Conservation (phyloP, 106 monocot species). For the Platanthera guangdongensis region DNA sequence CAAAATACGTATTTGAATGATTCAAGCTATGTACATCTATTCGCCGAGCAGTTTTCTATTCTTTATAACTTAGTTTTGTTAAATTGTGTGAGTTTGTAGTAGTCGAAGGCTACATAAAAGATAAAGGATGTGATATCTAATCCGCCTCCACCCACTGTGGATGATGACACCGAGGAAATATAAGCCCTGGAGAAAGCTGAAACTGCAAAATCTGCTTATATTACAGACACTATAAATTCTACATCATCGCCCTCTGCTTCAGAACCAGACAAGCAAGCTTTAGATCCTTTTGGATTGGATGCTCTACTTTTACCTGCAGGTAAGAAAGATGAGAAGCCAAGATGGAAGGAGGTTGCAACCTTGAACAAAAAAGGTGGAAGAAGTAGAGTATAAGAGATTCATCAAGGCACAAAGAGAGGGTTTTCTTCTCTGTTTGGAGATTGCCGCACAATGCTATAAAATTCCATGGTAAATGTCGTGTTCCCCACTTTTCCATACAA, state of each 20-base stretch:
- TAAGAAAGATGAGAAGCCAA: slow-evolving; percentile 51
- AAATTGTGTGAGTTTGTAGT: slow-evolving; percentile 26
- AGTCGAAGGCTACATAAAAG: slow-evolving; percentile 82
- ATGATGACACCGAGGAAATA: slow-evolving; percentile 76
- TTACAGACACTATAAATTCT: slow-evolving; percentile 8
- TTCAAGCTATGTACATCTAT: not conserved
- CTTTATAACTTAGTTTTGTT: not conserved
- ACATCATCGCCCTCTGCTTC: not conserved
- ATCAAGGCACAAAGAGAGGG: slow-evolving; percentile 69
- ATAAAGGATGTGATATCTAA: slow-evolving; percentile 83
- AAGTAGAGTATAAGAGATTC: slow-evolving; percentile 56
- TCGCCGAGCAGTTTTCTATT: not conserved
- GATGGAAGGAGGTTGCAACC: slow-evolving; percentile 22
- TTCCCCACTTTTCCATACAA: not conserved
- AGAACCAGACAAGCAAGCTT: slow-evolving; percentile 19
- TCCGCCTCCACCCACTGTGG: slow-evolving; percentile 55
- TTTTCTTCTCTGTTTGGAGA: slow-evolving; percentile 72
- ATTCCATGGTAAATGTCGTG: slow-evolving; percentile 50
- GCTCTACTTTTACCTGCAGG: slow-evolving; percentile 44
- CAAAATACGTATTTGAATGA: not conserved
- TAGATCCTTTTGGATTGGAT: slow-evolving; percentile 92
- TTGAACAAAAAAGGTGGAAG: slow-evolving; percentile 37
- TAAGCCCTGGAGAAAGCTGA: slow-evolving; percentile 31
- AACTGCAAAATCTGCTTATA: slow-evolving; percentile 6
- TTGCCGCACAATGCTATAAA: slow-evolving; percentile 75